These are phyloP conservation scores for Hordeum pubiflorum DNA, from an alignment of 202 grass and related monocot species.

Conservation along the genomic window DNA sequence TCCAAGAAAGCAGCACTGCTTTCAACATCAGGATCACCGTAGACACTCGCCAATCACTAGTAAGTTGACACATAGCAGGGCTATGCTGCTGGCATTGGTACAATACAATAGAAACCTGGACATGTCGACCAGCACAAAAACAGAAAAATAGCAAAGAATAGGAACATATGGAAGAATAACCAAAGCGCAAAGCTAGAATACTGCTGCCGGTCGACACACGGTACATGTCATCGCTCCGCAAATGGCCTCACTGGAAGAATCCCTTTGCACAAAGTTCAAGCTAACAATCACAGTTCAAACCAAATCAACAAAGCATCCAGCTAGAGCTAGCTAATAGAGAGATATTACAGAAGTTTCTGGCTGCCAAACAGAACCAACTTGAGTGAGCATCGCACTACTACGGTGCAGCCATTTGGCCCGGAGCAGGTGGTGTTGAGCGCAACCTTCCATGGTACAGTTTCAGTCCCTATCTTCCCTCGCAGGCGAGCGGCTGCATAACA, in stretches of 20 bases:
- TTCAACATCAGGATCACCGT: background rate
- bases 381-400: background rate
- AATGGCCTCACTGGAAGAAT: background rate
- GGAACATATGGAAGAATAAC: background rate
- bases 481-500: slow-evolving; percentile 31
- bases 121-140: background rate
- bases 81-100: background rate
- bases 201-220: background rate
- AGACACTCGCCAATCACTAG: background rate
- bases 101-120: background rate
- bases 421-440: background rate
- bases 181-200: background rate
- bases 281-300: background rate
- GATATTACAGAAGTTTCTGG: slow-evolving; percentile 17
- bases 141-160: background rate
- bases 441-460: background rate
- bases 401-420: background rate
- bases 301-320: background rate
- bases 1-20: background rate
- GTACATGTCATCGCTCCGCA: too few relatives aligned
- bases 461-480: slow-evolving; percentile 33
- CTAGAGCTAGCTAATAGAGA: slow-evolving; percentile 12
- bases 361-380: slow-evolving; percentile 17
- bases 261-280: background rate
- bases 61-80: background rate